Evolutionary conservation across 2,329 filamentous ascomycete genomes (phyloP).

Genomic region (Chlorencoelia australis): DNA sequence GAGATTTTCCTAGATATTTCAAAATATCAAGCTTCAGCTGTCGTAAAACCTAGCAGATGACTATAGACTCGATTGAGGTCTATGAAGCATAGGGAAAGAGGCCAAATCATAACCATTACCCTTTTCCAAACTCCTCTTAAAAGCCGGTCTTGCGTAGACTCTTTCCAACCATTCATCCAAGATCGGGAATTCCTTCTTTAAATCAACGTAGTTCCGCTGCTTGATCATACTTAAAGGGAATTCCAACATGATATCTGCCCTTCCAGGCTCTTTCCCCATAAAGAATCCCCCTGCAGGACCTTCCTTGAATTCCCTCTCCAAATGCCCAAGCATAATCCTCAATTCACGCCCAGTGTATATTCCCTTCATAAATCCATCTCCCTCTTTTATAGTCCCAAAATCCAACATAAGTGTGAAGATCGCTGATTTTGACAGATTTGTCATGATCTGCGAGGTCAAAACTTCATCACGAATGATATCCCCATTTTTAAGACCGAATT

Average conservation of each 20-base stretch:
- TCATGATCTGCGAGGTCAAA: slow-evolving; percentile 16
- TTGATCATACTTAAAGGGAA: slow-evolving; percentile 24
- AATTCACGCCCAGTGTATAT: slow-evolving; percentile 10
- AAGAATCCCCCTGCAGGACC: slow-evolving; percentile 16
- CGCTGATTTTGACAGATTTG: slow-evolving; percentile 14
- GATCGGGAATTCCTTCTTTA: slow-evolving; percentile 23
- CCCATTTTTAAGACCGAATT: slow-evolving; percentile 18
- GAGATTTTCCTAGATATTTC: background rate
- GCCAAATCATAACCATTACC: slow-evolving; percentile 25
- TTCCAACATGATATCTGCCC: slow-evolving; percentile 27
- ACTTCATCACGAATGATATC: slow-evolving; percentile 26
- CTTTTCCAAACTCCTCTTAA: slow-evolving; percentile 22
- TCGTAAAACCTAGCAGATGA: background rate
- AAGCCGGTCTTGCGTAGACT: slow-evolving; percentile 21
- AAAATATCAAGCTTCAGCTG: background rate
- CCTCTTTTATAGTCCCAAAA: slow-evolving; percentile 9
- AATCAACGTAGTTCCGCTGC: slow-evolving; percentile 24
- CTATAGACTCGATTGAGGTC: background rate
- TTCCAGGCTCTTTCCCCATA: slow-evolving; percentile 22
- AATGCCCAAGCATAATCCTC: slow-evolving; percentile 7
- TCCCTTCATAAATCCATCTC: slow-evolving; percentile 3
- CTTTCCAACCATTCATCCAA: slow-evolving; percentile 26
- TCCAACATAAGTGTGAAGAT: slow-evolving; percentile 19
- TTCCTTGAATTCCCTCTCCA: slow-evolving; percentile 17
- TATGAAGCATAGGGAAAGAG: slow-evolving; percentile 8